A percentile compares a stretch with the other conserved stretches of the same genome.
Evolutionary conservation across 306 rosid genomes (phyloP).

Genomic region (Sicyos edulis): DNA sequence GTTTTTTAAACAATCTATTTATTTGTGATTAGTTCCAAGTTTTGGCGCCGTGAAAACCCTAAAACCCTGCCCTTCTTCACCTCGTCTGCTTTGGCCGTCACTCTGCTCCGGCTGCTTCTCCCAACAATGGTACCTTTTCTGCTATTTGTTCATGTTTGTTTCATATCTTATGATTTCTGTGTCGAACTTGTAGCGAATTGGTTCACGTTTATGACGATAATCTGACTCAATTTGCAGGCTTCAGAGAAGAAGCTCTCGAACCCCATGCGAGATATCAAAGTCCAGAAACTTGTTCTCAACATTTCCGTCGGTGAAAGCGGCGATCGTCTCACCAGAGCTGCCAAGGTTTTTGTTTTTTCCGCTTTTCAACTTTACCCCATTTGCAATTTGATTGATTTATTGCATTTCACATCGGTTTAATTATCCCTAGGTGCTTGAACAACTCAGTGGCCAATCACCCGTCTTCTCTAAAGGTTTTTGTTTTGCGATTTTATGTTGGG

Average conservation of each 20-base stretch:
- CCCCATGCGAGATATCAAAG: constrained; percentile 79
- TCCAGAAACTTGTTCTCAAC: constrained; percentile 74
- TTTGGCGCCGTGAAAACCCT: not conserved
- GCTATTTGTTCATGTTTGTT: not conserved
- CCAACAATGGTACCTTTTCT: constrained; percentile 7
- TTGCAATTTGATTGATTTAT: no score
- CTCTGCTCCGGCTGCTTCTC: not conserved
- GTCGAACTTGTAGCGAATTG: not conserved
- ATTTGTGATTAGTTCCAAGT: not conserved
- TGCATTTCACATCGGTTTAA: no score
- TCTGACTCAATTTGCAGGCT: constrained; percentile 33
- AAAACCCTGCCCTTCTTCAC: not conserved
- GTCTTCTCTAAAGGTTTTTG: constrained; percentile 28
- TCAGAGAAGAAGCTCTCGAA: constrained; percentile 67
- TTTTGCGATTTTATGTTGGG: no score
- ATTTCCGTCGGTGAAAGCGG: constrained; percentile 80
- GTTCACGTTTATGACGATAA: not conserved
- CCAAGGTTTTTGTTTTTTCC: constrained; percentile 39
- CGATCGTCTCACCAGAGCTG: constrained; percentile 75
- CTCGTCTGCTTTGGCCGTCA: constrained; percentile 5
- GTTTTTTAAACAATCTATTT: not conserved
- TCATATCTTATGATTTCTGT: not conserved
- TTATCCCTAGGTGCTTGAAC: constrained; percentile 27
- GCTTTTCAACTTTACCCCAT: not conserved
- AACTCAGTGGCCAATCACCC: constrained; percentile 34